Conservation (phyloP, 1,139 yeast species). For the Trichomonascaceae sp. region DNA sequence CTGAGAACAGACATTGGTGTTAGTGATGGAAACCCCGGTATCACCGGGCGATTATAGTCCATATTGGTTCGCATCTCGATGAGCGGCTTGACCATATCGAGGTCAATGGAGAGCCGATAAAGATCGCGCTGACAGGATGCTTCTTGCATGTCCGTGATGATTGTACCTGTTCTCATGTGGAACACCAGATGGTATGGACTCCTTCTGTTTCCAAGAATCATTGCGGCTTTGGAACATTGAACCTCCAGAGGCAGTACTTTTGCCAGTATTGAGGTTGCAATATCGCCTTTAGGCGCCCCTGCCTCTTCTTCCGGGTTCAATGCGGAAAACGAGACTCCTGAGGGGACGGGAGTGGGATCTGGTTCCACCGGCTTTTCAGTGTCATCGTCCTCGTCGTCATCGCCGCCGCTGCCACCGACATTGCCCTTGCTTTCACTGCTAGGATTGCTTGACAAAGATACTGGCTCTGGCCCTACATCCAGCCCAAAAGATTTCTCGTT, state of each 20-base stretch:
- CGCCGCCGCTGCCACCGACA: not conserved
- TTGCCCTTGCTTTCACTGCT: not conserved
- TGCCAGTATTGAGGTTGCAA: slow-evolving; percentile 20
- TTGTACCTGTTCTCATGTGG: slow-evolving; percentile 45
- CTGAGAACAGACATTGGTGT: slow-evolving; percentile 2
- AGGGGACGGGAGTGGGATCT: not conserved
- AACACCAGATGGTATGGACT: slow-evolving; percentile 63
- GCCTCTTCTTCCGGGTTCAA: not conserved
- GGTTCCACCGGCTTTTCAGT: not conserved
- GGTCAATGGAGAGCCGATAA: slow-evolving; percentile 34
- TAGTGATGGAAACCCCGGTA: slow-evolving; percentile 6
- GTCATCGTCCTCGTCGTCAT: not conserved
- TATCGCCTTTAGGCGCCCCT: not conserved
- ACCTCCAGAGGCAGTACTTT: slow-evolving; percentile 46
- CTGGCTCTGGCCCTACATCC: too few species aligned
- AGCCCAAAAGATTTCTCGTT: too few species aligned
- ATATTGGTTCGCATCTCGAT: slow-evolving; percentile 59
- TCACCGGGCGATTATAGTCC: slow-evolving; percentile 29
- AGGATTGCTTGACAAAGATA: not conserved
- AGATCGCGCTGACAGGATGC: slow-evolving; percentile 42
- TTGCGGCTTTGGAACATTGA: slow-evolving; percentile 51
- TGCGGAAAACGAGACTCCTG: not conserved
- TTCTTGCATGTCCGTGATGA: slow-evolving; percentile 43
- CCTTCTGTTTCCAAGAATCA: slow-evolving; percentile 64
- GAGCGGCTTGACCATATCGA: slow-evolving; percentile 38